Conservation (phyloP, 73 alveolate genomes). For the Paramecium pentaurelia region DNA sequence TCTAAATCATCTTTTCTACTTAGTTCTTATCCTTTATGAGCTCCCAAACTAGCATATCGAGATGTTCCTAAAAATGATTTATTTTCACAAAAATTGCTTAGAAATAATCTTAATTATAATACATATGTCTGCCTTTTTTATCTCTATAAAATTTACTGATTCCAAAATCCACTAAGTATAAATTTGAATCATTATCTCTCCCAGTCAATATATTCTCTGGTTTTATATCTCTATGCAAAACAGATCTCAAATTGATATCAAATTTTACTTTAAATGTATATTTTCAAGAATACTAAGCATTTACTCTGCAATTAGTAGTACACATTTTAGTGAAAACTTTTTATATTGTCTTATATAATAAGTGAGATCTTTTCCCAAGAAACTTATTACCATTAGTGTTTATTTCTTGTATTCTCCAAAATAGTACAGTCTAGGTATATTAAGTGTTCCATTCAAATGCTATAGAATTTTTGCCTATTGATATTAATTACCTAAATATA, state of each 20-base stretch:
- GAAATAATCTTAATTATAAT: neutral
- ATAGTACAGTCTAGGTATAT: conserved; percentile 35
- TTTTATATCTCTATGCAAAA: conserved; percentile 91
- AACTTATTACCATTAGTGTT: conserved; percentile 37
- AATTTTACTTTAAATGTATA: conserved; percentile 9
- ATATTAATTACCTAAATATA: neutral
- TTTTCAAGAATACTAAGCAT: conserved; percentile 40
- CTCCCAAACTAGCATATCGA: conserved; percentile 72
- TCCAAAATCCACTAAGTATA: conserved; percentile 92
- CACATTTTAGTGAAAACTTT: conserved; percentile 47
- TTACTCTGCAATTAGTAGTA: conserved; percentile 37
- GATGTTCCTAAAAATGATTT: conserved; percentile 67
- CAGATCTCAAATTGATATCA: conserved; percentile 69
- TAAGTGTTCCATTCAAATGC: conserved; percentile 26
- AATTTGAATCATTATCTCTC: conserved; percentile 67
- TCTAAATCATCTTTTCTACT: conserved; percentile 85
- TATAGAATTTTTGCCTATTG: conserved; percentile 19
- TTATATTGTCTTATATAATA: conserved; percentile 42
- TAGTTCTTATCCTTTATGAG: conserved; percentile 84
- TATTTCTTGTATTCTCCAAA: conserved; percentile 35
- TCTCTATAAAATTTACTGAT: conserved; percentile 83
- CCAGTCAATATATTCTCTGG: conserved; percentile 86
- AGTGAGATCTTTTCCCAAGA: conserved; percentile 55
- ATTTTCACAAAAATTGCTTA: conserved; percentile 7
- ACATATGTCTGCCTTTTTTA: conserved; percentile 51